Evolutionary conservation across 208 protist genomes (phyloP).

Genomic region (Trypanosomatidae sp.): DNA sequence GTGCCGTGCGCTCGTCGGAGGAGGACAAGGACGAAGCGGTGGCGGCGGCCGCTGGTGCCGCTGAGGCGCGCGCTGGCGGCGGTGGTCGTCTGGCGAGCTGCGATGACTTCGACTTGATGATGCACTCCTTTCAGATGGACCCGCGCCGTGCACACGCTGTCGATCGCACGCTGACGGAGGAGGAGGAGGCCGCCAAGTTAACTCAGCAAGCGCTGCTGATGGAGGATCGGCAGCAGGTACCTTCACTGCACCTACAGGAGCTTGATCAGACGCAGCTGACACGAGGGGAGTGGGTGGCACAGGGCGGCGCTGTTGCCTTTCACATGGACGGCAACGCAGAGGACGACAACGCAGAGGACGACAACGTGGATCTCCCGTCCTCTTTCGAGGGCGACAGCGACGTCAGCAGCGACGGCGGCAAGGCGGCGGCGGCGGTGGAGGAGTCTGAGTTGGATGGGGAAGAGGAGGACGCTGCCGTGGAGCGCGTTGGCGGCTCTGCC

Average conservation of each 20-base stretch:
- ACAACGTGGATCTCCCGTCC: constrained; percentile 55
- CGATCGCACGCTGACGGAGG: constrained; percentile 60
- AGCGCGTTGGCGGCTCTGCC: constrained; percentile 24
- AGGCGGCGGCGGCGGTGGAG: not conserved
- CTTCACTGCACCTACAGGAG: constrained; percentile 34
- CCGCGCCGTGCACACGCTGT: constrained; percentile 62
- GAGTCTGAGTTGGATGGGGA: constrained; percentile 10
- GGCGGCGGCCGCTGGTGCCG: constrained; percentile 1
- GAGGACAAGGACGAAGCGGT: not conserved
- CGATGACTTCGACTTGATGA: constrained; percentile 77
- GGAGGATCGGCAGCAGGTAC: constrained; percentile 59
- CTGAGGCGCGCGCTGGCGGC: constrained; percentile 10
- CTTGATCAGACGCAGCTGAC: constrained; percentile 52
- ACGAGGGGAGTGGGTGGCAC: constrained; percentile 70
- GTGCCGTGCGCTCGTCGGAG: constrained; percentile 5
- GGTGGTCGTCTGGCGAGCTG: constrained; percentile 8
- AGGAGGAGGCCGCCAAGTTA: constrained; percentile 40
- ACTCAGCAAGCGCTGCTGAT: constrained; percentile 46
- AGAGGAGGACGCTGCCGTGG: not conserved
- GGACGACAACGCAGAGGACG: constrained; percentile 23
- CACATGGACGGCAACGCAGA: constrained; percentile 61
- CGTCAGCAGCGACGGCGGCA: constrained; percentile 13
- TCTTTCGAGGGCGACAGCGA: constrained; percentile 45
- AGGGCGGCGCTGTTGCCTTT: constrained; percentile 68
- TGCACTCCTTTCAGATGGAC: constrained; percentile 65